phyloP scores from a whole-genome alignment of 345 rosid genomes.

The Corchorus capsularis region DNA sequence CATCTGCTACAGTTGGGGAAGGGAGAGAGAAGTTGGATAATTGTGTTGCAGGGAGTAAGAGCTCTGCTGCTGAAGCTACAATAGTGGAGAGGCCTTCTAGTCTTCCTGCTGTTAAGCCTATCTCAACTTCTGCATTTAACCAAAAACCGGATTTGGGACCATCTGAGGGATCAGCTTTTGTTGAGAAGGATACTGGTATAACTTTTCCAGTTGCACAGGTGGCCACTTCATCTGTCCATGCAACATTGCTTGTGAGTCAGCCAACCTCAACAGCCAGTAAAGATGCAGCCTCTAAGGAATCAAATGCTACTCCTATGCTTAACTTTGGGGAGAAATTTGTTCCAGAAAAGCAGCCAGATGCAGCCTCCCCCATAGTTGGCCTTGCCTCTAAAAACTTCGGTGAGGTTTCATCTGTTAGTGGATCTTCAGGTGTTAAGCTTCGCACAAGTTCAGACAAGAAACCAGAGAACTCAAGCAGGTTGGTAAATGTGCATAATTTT shows the following conservation, averaged over 20 bases:
- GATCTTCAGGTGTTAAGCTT: slow-evolving; percentile 25
- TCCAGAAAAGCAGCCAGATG: slow-evolving; percentile 40
- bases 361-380: slow-evolving; percentile 20
- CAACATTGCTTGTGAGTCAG: slow-evolving; percentile 31
- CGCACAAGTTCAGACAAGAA: slow-evolving; percentile 27
- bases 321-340: slow-evolving; percentile 34
- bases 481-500: slow-evolving; percentile 11
- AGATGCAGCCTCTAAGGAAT: slow-evolving; percentile 25
- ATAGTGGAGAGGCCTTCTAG: slow-evolving; percentile 34
- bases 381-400: slow-evolving; percentile 27
- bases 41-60: slow-evolving; percentile 31
- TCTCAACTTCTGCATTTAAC: slow-evolving; percentile 32
- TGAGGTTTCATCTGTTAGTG: slow-evolving; percentile 37
- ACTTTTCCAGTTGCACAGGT: slow-evolving; percentile 31
- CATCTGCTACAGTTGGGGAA: slow-evolving; percentile 31
- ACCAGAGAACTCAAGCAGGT: slow-evolving; percentile 50
- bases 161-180: slow-evolving; percentile 35
- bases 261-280: slow-evolving; percentile 33
- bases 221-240: slow-evolving; percentile 39
- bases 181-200: slow-evolving; percentile 37
- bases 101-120: slow-evolving; percentile 36
- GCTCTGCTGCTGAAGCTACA: slow-evolving; percentile 37
- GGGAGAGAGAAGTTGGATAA: slow-evolving; percentile 42
- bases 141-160: slow-evolving; percentile 34
- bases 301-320: slow-evolving; percentile 26